A percentile compares a stretch with the other conserved stretches of the same genome.
These are phyloP conservation scores for Darksidea phi DNA, from an alignment of 495 filamentous ascomycete genomes.

Conservation along the genomic window DNA sequence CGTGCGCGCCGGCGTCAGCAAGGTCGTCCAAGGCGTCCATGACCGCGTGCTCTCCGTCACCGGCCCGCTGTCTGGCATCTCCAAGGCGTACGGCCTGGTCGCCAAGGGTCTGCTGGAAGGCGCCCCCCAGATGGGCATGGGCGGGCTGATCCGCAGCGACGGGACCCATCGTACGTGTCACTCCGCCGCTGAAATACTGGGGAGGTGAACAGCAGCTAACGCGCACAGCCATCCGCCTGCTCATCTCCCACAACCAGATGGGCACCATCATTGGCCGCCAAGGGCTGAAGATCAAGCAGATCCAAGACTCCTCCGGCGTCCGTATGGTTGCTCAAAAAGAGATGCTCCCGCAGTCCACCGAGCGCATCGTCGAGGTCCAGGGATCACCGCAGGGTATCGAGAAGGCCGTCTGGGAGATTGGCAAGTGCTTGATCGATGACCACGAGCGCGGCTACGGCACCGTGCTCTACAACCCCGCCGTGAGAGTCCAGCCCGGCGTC, in stretches of 20 bases:
- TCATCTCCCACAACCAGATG: conserved; percentile 99
- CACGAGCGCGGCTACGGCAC: conserved; percentile 95
- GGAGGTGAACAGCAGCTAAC: conserved; percentile 4
- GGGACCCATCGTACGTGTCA: conserved; percentile 86
- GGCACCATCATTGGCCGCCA: conserved; percentile 96
- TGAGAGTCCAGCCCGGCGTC: conserved; percentile 67
- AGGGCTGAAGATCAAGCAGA: conserved; percentile 98
- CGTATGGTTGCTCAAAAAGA: conserved; percentile 99
- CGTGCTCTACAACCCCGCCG: conserved; percentile 92
- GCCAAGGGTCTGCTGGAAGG: conserved; percentile 88
- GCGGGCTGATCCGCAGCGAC: conserved; percentile 75
- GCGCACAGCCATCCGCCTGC: conserved; percentile 78
- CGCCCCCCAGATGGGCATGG: conserved; percentile 92
- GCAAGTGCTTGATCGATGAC: conserved; percentile 96
- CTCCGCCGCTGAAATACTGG: background rate
- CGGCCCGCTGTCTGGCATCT: conserved; percentile 78
- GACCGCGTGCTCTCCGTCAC: conserved; percentile 96
- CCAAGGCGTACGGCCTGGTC: conserved; percentile 89
- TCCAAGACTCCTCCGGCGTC: conserved; percentile 93
- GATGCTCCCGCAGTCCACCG: conserved; percentile 99
- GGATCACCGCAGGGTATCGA: conserved; percentile 92
- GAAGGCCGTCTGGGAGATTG: conserved; percentile 96
- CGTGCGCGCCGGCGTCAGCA: conserved; percentile 96
- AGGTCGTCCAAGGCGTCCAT: conserved; percentile 95
- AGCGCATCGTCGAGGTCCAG: conserved; percentile 94